A percentile compares a stretch with the other conserved stretches of the same genome.
Conservation (phyloP, 129 eudicot species). For the Lonicera japonica region DNA sequence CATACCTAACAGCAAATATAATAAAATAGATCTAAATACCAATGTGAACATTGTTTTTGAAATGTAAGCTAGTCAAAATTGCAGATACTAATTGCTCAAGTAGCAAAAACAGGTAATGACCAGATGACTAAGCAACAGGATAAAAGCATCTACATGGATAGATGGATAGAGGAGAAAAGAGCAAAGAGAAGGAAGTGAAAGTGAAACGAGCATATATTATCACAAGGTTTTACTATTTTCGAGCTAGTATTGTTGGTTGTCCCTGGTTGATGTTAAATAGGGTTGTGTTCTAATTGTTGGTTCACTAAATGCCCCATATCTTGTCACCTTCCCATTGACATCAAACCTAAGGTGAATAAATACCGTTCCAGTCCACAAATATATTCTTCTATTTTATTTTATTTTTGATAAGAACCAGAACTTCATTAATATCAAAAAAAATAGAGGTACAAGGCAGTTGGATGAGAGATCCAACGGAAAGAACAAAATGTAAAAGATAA, state of each 20-base stretch:
- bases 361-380: background rate
- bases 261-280: no score
- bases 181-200: background rate
- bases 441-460: no score
- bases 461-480: no score
- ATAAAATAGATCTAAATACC: background rate
- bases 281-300: no score
- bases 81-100: background rate
- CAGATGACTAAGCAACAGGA: background rate
- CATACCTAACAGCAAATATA: slow-evolving; percentile 42
- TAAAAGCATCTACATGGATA: background rate
- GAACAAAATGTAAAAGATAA: background rate
- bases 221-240: background rate
- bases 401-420: no score
- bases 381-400: background rate
- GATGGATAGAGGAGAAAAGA: background rate
- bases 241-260: background rate
- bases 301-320: no score
- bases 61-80: background rate
- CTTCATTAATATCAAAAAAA: no score
- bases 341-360: background rate
- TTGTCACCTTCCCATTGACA: no score
- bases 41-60: background rate
- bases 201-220: background rate
- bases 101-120: background rate